A percentile compares a stretch with the other conserved stretches of the same genome.
These are phyloP conservation scores for Coleophoma cylindrospora DNA, from an alignment of 2,329 filamentous ascomycete genomes.

Conservation along the genomic window DNA sequence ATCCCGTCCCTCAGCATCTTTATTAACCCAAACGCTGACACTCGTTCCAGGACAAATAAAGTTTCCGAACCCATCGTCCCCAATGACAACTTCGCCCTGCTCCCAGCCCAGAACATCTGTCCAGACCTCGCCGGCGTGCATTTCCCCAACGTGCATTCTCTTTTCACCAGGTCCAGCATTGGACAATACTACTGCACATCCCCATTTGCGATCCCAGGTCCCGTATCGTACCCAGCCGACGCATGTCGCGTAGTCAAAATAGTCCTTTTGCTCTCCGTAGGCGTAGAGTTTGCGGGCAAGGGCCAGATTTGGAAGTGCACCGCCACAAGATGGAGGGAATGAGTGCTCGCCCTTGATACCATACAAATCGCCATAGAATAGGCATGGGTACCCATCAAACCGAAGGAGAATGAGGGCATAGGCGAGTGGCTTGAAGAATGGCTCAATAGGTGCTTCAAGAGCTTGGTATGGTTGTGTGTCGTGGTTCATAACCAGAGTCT, in stretches of 20 bases:
- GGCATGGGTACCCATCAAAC: constrained; percentile 55
- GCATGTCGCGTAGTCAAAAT: constrained; percentile 55
- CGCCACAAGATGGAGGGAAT: constrained; percentile 46
- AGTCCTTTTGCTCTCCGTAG: constrained; percentile 60
- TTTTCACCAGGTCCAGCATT: constrained; percentile 43
- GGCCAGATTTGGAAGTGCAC: constrained; percentile 51
- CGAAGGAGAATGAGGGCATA: constrained; percentile 68
- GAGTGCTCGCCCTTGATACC: constrained; percentile 46
- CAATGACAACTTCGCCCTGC: constrained; percentile 50
- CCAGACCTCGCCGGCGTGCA: constrained; percentile 56
- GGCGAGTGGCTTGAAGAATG: constrained; percentile 66
- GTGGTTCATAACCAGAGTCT: constrained; percentile 68
- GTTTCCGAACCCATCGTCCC: constrained; percentile 49
- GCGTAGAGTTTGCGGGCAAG: constrained; percentile 61
- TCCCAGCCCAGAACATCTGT: constrained; percentile 55
- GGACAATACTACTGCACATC: constrained; percentile 52
- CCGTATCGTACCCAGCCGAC: constrained; percentile 53
- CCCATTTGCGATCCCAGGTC: constrained; percentile 39
- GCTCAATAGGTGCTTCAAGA: constrained; percentile 54
- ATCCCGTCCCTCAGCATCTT: constrained; percentile 44
- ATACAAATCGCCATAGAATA: constrained; percentile 69
- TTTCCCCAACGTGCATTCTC: constrained; percentile 56
- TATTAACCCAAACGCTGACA: constrained; percentile 58
- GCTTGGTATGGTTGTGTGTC: constrained; percentile 64
- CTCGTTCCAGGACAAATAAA: constrained; percentile 51